Conservation (phyloP, 345 rosid genomes). For the thale cress (Arabidopsis thaliana) region TAIR10.1 NC_003075.7:16835501-16836000, state of each 20-base stretch:
- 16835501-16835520: slow-evolving; percentile 86
- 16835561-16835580: slow-evolving; percentile 87
- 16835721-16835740: slow-evolving; percentile 44
- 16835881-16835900: slow-evolving; percentile 2
- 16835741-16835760: slow-evolving; percentile 24
- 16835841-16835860: background rate
- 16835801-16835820: slow-evolving; percentile 1
- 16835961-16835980: slow-evolving; percentile 6
- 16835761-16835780: slow-evolving; percentile 27
- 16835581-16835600: slow-evolving; percentile 79
- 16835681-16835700: slow-evolving; percentile 17
- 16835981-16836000: slow-evolving; percentile 30
- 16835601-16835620: slow-evolving; percentile 43
- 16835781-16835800: slow-evolving; percentile 23
- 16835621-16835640: background rate
- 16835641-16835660: slow-evolving; percentile 31
- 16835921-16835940: slow-evolving; percentile 20
- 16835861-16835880: background rate
- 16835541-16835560: slow-evolving; percentile 95
- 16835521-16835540: slow-evolving; percentile 74
- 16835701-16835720: slow-evolving; percentile 48
- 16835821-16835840: background rate
- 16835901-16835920: background rate
- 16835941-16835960: background rate
- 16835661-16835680: slow-evolving; percentile 12